Evolutionary conservation across 192 early-diverging fungal genomes (phyloP).

Genomic region (Phlyctochytrium planicorne): DNA sequence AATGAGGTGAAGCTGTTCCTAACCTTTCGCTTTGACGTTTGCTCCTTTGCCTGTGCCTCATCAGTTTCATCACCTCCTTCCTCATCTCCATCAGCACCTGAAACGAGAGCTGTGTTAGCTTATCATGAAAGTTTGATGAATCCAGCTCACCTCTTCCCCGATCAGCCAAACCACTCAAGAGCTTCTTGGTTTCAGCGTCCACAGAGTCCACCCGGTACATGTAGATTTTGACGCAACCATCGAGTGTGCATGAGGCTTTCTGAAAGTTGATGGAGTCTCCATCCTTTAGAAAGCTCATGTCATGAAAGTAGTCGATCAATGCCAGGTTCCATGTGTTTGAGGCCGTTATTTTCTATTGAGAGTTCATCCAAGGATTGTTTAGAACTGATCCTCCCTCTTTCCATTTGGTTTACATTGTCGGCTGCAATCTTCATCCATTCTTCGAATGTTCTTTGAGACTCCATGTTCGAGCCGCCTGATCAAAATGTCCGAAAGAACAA

Average conservation of each 20-base stretch:
- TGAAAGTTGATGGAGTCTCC: conserved; percentile 98
- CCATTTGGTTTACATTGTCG: conserved; percentile 66
- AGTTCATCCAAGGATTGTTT: not conserved
- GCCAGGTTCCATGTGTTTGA: conserved; percentile 96
- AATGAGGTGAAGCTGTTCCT: no score
- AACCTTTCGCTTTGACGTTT: conserved; percentile 8
- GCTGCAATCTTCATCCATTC: conserved; percentile 98
- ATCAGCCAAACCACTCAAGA: conserved; percentile 83
- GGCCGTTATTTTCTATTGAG: conserved; percentile 85
- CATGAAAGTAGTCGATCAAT: conserved; percentile 97
- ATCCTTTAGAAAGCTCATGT: conserved; percentile 90
- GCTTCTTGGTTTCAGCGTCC: conserved; percentile 85
- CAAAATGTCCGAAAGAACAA: no score
- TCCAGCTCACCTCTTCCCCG: conserved; percentile 27
- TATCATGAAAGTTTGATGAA: conserved; percentile 9
- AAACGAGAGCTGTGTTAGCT: not conserved
- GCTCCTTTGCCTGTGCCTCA: conserved; percentile 6
- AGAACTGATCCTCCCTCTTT: not conserved
- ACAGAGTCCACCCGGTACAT: conserved; percentile 96
- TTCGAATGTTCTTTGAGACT: conserved; percentile 73
- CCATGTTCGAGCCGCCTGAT: no score
- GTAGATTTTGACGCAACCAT: conserved; percentile 97
- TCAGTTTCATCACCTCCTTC: conserved; percentile 18
- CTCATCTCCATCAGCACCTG: conserved; percentile 16
- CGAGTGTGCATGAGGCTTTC: conserved; percentile 94